A percentile compares a stretch with the other conserved stretches of the same genome.
These are phyloP conservation scores for Obelidium mucronatum DNA, from an alignment of 192 early-diverging fungal species.

Conservation along the genomic window DNA sequence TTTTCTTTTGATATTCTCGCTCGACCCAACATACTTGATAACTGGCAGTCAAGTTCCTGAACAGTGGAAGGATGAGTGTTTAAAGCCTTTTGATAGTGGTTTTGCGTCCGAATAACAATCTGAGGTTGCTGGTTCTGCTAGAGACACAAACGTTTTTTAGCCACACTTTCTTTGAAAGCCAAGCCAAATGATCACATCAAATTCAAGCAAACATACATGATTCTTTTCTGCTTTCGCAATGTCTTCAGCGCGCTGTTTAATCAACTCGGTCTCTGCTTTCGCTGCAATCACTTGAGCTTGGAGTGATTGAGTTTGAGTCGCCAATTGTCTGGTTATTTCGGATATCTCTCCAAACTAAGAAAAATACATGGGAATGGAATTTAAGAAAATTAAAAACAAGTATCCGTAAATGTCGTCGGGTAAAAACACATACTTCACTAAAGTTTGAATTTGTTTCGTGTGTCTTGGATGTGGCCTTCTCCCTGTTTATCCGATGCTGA, in stretches of 20 bases:
- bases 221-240: not conserved
- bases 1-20: conserved; percentile 14
- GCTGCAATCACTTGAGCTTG: not conserved
- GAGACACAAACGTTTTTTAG: not conserved
- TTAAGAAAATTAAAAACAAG: too few species aligned
- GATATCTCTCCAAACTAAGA: not conserved
- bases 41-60: conserved; percentile 19
- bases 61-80: conserved; percentile 1
- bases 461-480: not conserved
- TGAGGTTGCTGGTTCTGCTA: not conserved
- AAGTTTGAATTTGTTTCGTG: not conserved
- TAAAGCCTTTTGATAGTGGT: conserved; percentile 5
- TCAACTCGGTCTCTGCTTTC: not conserved
- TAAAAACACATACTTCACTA: conserved; percentile 11
- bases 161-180: not conserved
- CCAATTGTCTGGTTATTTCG: not conserved
- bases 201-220: too few species aligned
- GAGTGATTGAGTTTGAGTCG: not conserved
- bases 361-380: not conserved
- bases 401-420: too few species aligned
- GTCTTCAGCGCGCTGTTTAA: not conserved
- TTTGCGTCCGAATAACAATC: not conserved
- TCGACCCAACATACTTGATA: conserved; percentile 28
- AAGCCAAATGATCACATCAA: not conserved
- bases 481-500: not conserved